Base-by-base conservation (phyloP, 2,329 filamentous ascomycete genomes). In the Trichothecium sympodiale region DNA sequence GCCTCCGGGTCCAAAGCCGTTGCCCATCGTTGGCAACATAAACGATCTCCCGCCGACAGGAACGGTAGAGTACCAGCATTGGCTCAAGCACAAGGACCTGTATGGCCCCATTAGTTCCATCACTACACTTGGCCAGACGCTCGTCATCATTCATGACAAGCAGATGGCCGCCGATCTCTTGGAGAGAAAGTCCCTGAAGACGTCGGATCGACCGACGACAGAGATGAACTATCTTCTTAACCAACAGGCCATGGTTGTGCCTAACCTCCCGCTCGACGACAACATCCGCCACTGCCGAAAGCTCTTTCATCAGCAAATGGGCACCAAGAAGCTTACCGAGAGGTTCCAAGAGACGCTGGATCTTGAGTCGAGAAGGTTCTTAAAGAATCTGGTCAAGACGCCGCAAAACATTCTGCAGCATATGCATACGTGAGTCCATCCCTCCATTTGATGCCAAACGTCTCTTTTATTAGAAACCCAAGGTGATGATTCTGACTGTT, bases 11-110 rank as follows among this genome's bases (percentile, higher is more conserved):
- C 59, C 46, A 43, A 51, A 39, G 8, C 52, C 53, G 1, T 42
- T 62, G 8, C 61, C 64, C 0, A 30, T 71, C 2, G 29, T 71
- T 8, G 67, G 67, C 7, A 71, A 70, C 42, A 39, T 69, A 8
- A 46, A 47, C 4, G 65, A 71, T 41, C 43, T 68, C n/a, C 66
- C 66, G 1, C 46, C 54, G 1, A 35, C 43, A 2, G 52, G 48
- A 4, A 35, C 35, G 8, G 47, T 46, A 2, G 56, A 59, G 25
- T 54, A 45, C 42, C 41, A 51, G 23, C 52, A 60, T 36, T 61
- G 56, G 57, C 30, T 57, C 2, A 46, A 52, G 31, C 51, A 55
- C 35, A 60, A 59, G 26, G 50, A 61, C 3, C 17, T 40, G 8
- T 56, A 56, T 33, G 54, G 54, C 1, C 45, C 45, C 3, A 41